A percentile compares a stretch with the other conserved stretches of the same genome.
These are phyloP conservation scores for Ilyonectria robusta DNA, from an alignment of 2,329 filamentous ascomycete species.

Conservation along the genomic window DNA sequence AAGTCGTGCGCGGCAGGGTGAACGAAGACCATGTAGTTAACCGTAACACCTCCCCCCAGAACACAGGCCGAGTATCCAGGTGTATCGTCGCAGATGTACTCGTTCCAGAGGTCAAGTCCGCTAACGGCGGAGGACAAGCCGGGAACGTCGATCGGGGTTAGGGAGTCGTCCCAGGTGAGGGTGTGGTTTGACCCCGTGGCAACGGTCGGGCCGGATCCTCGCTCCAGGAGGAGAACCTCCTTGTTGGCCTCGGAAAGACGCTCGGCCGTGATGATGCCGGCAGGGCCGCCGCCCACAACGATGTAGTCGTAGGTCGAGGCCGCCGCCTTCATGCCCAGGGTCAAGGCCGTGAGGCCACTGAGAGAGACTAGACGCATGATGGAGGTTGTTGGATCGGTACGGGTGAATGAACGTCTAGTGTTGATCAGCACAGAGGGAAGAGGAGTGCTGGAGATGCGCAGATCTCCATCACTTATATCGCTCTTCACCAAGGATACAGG, in stretches of 20 bases:
- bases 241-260: constrained; percentile 74
- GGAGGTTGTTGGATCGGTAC: neutral
- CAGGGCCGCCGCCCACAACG: constrained; percentile 43
- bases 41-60: constrained; percentile 75
- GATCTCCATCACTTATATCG: constrained; percentile 4
- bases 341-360: constrained; percentile 20
- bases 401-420: neutral
- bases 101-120: constrained; percentile 75
- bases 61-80: constrained; percentile 69
- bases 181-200: constrained; percentile 73
- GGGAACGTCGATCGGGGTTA: constrained; percentile 79
- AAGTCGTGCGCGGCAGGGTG: constrained; percentile 76
- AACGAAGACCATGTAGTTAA: constrained; percentile 79
- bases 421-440: neutral
- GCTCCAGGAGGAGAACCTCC: constrained; percentile 74
- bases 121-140: constrained; percentile 70
- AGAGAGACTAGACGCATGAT: constrained; percentile 22
- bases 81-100: constrained; percentile 43
- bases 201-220: constrained; percentile 71
- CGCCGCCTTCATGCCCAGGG: neutral
- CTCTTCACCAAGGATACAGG: neutral
- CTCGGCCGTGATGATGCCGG: constrained; percentile 45
- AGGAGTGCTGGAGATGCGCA: neutral
- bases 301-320: constrained; percentile 43
- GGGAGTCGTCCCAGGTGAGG: constrained; percentile 71